phyloP scores from a whole-genome alignment of 345 rosid species.

The Lepidium sativum region DNA sequence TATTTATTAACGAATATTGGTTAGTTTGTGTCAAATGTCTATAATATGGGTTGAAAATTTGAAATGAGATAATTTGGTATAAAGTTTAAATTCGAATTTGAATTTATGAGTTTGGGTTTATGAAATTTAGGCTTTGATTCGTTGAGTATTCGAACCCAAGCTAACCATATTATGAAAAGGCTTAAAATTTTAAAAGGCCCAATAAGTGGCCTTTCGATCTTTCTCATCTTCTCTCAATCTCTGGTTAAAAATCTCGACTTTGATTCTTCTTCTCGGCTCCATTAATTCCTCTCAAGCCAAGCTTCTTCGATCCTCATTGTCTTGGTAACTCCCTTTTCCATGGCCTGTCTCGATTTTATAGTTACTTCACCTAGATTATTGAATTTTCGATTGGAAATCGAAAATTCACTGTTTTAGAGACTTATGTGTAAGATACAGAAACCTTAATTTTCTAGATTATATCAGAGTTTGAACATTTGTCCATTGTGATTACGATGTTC shows the following conservation, averaged over 20 bases:
- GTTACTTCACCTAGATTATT: not conserved
- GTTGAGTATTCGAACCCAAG: no score
- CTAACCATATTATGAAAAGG: no score
- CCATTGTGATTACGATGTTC: not conserved
- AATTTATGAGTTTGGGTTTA: no score
- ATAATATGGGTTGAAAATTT: no score
- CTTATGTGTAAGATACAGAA: no score
- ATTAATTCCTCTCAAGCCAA: not conserved
- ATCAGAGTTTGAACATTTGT: not conserved
- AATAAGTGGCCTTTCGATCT: not conserved
- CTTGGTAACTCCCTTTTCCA: not conserved
- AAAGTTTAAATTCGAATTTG: no score
- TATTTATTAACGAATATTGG: no score
- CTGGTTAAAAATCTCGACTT: not conserved
- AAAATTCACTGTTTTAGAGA: not conserved
- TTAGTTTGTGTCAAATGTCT: no score
- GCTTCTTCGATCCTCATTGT: not conserved
- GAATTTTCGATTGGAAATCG: not conserved
- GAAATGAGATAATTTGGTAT: no score
- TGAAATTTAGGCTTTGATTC: no score
- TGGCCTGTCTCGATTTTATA: not conserved
- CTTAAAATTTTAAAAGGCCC: not conserved
- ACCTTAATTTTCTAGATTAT: no score
- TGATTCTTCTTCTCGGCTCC: not conserved
- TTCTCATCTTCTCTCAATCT: not conserved